phyloP scores from a whole-genome alignment of 352 stramenopile genomes.

The Pythium pectinolyticum region DNA sequence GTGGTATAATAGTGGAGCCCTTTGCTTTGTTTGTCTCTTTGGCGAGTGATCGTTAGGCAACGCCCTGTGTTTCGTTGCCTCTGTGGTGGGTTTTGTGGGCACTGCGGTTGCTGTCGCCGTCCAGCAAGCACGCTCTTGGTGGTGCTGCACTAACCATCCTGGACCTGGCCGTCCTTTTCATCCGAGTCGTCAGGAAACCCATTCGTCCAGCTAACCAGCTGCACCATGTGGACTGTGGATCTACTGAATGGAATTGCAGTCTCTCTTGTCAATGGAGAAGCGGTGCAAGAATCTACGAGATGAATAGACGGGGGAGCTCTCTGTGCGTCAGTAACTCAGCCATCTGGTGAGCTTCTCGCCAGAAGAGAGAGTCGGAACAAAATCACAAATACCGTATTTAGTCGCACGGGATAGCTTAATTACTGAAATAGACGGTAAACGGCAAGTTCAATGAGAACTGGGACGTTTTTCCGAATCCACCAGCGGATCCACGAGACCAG shows the following conservation, averaged over 20 bases:
- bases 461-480: neutral
- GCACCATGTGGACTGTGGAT: conserved; percentile 10
- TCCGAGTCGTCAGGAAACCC: neutral
- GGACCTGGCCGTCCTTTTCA: conserved; percentile 13
- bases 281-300: neutral
- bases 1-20: no score
- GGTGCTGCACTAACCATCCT: no score
- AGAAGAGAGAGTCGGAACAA: conserved; percentile 18
- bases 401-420: neutral
- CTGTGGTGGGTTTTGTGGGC: no score
- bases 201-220: conserved; percentile 5
- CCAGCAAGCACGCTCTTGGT: no score
- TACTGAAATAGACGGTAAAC: neutral
- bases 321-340: neutral
- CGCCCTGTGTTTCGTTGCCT: neutral
- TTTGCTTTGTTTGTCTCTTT: no score
- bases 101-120: no score
- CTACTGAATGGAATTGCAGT: neutral
- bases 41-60: no score
- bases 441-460: neutral
- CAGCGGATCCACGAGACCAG: neutral
- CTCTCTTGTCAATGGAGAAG: neutral
- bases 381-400: conserved; percentile 11
- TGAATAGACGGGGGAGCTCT: conserved; percentile 3
- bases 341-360: conserved; percentile 6